Base-by-base conservation (phyloP, 2,329 filamentous ascomycete genomes). In the Colletotrichum eremochloae region DNA sequence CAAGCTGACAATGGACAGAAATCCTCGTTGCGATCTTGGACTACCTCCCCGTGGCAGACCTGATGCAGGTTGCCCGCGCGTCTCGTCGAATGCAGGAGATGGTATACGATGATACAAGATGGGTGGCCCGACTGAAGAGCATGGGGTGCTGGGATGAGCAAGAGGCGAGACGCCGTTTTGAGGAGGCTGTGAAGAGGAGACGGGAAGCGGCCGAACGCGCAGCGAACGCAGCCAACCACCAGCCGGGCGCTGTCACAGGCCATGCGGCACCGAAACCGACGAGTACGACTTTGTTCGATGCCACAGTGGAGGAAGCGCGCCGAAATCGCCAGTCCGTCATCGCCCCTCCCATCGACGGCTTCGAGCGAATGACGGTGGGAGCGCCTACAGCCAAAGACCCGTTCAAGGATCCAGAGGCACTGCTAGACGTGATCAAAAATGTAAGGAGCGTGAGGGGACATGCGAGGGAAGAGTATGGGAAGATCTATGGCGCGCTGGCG, bases 81-180 rank as follows among this genome's bases (percentile, higher is more conserved):
- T 97, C 94, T 71, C 93, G 90, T 79, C 93, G 94, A 73, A 90
- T 98, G 88, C 92, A 93, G 79, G 96, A 99, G 83, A 99, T 99
- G 95, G 95, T 98, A 3, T 99, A 98, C 82, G 96, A 99, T 81
- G 96, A 99, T 81, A 94, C 95, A 62, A 89, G 96, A 84, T 99
- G 96, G 96, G 93, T 98, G 50, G 91, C 94, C 75, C 89, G 94
- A 74, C 83, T 99, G 67, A 93, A 93, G 80, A 91, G 88, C 71
- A 97, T 99, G 91, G 94, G 92, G 2, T 93, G 93, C 76, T 99
- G 96, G 96, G 92, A 97, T 78, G 96, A 99, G 80, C 82, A 85
- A 4, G 96, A 97, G 80, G 96, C 96, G 5, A 89, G 95, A 73
- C 91, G 89, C 76, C 86, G 93, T 65, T 94, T 94, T 64, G 96